Evolutionary conservation across 176 grass and related monocot species (phyloP).

Genomic region (Aegilops umbellulata): DNA sequence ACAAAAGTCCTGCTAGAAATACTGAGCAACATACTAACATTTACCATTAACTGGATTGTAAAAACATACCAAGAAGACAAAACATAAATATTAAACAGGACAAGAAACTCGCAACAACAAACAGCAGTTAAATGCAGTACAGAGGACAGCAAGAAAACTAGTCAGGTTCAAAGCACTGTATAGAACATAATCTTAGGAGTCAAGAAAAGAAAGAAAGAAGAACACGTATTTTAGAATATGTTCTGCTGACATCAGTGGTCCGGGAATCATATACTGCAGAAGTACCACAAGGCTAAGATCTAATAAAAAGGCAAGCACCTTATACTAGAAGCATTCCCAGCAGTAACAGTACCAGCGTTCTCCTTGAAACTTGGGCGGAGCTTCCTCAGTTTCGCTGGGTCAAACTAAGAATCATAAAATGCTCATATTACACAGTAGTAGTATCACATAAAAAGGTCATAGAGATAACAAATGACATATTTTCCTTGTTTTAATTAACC

Average conservation of each 20-base stretch:
- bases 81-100: too few species aligned
- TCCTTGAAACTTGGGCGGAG: conserved; percentile 97
- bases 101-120: too few species aligned
- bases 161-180: background rate
- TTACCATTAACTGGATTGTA: too few species aligned
- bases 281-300: background rate
- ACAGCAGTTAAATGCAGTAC: background rate
- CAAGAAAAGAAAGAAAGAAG: background rate
- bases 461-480: background rate
- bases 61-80: too few species aligned
- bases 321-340: conserved; percentile 91
- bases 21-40: too few species aligned
- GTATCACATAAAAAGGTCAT: background rate
- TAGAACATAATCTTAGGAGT: background rate
- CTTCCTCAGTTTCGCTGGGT: conserved; percentile 82
- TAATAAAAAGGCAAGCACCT: conserved; percentile 36
- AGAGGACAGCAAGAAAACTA: background rate
- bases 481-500: background rate
- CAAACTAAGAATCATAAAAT: conserved; percentile 56
- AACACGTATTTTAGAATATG: background rate
- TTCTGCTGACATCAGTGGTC: background rate
- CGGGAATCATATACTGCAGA: background rate
- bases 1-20: too few species aligned
- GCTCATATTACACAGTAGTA: background rate
- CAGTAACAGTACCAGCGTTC: conserved; percentile 76